Evolutionary conservation across 371 early-diverging fungal genomes (phyloP), one percentile per base, ranked within the genome.

Genomic region (Syncephalastrum monosporum): DNA sequence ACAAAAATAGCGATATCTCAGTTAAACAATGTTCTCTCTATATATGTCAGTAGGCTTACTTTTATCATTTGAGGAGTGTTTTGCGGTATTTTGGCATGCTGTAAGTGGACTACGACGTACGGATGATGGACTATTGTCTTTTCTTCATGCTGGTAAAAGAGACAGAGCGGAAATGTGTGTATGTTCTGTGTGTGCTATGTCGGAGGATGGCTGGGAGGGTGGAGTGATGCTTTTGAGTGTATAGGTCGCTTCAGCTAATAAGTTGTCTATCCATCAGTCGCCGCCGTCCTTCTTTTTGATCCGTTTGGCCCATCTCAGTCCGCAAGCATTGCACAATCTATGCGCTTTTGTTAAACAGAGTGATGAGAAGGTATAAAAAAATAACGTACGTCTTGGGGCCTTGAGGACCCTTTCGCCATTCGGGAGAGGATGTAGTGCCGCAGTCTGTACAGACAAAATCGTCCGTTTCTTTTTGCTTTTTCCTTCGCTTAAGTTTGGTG

Each of bases 321-420:
- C 81, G 59, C 82, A 82, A 8, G 81, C 81, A 50, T 82, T 82
- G 58, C 81, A 80, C 25, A 80, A 61, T 12, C 82, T 82, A 71
- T 19, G n/a, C 2, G 38, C n/a, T 42, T 3, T 19, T 4, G 17
- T 42, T 24, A 12, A 46, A 1, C 1, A 1, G 8, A 7, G 15
- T n/a, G 41, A 23, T 13, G 17, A 17, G 3, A 16, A 38, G n/a
- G 6, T 0, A 8, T 0, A 0, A 25, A 12, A 43, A 24, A 50
- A 10, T 21, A 15, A 65, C 74, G 66, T 72, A 82, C 79, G 81
- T 81, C 55, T 78, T 81, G 12, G 88, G 85, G 15, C 92, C 92
- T 49, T 83, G 84, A 44, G 90, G 91, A 3, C 92, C 92, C 59
- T 84, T 82, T 51, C 94, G 82, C 93, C 95, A 95, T 58, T 88